Percentiles rank a stretch among this genome's conserved stretches.
phyloP scores from a whole-genome alignment of 2,329 filamentous ascomycete genomes.

The Mollisia scopiformis region DNA sequence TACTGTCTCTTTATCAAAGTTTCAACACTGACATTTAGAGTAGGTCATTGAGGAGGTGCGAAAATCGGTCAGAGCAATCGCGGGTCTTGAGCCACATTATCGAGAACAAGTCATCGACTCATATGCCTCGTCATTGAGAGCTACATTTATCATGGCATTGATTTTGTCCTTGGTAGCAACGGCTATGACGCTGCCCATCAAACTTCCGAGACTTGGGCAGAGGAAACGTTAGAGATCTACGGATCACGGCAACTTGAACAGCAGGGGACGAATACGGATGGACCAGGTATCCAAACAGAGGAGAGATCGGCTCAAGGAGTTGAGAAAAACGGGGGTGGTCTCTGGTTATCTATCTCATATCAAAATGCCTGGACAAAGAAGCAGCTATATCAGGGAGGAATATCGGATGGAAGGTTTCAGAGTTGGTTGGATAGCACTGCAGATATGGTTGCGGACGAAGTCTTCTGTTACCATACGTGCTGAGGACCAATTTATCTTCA shows the following conservation, averaged over 20 bases:
- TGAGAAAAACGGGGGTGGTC: no score
- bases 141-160: slow-evolving; percentile 47
- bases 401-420: no score
- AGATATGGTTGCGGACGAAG: no score
- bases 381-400: no score
- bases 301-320: no score
- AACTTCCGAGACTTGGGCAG: slow-evolving; percentile 54
- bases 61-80: slow-evolving; percentile 57
- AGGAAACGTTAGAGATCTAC: slow-evolving; percentile 35
- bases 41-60: slow-evolving; percentile 54
- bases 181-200: slow-evolving; percentile 52
- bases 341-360: no score
- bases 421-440: no score
- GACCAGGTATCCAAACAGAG: no score
- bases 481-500: no score
- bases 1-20: neutral
- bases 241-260: neutral
- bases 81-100: slow-evolving; percentile 46
- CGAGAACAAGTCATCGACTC: slow-evolving; percentile 57
- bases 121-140: slow-evolving; percentile 54
- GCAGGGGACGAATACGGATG: no score
- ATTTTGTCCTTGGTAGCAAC: slow-evolving; percentile 52
- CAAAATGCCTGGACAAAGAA: no score
- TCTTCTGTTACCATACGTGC: no score
- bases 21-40: slow-evolving; percentile 1